Conservation (phyloP, 352 stramenopile genomes). For the Globisporangium spinosum region DNA sequence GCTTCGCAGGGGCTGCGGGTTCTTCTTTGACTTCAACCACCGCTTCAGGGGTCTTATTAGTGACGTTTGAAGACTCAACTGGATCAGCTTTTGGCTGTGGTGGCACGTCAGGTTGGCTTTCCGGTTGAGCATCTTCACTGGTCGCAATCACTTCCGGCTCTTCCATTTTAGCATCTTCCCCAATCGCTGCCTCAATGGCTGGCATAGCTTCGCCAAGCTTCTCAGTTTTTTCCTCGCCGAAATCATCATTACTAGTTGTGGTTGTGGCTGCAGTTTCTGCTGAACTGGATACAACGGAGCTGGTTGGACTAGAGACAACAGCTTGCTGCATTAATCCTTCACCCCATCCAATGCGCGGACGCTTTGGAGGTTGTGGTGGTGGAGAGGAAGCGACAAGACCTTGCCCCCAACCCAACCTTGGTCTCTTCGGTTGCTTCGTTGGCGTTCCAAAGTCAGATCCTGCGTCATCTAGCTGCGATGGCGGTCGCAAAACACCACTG, state of each 20-base stretch:
- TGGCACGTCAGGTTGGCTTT: not conserved
- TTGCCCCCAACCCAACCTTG: slow-evolving; percentile 79
- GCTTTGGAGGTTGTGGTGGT: slow-evolving; percentile 53
- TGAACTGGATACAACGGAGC: slow-evolving; percentile 14
- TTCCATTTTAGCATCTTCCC: slow-evolving; percentile 13
- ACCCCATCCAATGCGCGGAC: slow-evolving; percentile 78
- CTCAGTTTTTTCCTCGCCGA: not conserved
- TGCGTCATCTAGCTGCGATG: slow-evolving; percentile 9
- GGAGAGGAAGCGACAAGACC: slow-evolving; percentile 66
- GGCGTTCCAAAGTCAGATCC: slow-evolving; percentile 31
- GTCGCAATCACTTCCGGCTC: not conserved
- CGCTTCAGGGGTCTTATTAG: not conserved
- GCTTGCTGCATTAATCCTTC: slow-evolving; percentile 59
- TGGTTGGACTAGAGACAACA: slow-evolving; percentile 5
- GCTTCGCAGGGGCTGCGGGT: slow-evolving; percentile 18
- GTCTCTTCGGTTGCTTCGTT: slow-evolving; percentile 55
- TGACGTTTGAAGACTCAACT: not conserved
- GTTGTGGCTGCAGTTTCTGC: not conserved
- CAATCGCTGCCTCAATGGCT: not conserved
- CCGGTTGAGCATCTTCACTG: not conserved
- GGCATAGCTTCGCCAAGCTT: slow-evolving; percentile 5
- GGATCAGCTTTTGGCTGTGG: not conserved
- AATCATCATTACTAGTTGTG: not conserved
- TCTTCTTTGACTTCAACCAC: slow-evolving; percentile 12
- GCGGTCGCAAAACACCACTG: slow-evolving; percentile 8